These are phyloP conservation scores for Geotrichum cucujoidarum DNA, from an alignment of 1,139 yeast genomes.

Conservation along the genomic window DNA sequence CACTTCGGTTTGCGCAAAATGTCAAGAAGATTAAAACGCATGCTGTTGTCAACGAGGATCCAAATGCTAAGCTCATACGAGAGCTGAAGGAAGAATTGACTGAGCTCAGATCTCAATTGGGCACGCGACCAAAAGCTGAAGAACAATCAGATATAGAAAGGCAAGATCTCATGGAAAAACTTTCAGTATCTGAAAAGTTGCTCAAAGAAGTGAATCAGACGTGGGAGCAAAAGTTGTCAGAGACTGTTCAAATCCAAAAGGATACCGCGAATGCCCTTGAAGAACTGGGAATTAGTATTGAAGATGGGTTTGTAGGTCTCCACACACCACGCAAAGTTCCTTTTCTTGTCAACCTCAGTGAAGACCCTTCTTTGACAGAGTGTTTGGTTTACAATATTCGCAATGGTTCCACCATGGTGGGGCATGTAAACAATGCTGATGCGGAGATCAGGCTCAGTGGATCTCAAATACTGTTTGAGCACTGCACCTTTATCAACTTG, in stretches of 20 bases:
- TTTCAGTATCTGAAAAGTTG: constrained; percentile 28
- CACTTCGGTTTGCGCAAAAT: constrained; percentile 52
- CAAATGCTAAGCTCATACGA: constrained; percentile 30
- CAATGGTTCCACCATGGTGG: constrained; percentile 29
- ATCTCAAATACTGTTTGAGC: constrained; percentile 24
- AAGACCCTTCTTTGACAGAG: constrained; percentile 31
- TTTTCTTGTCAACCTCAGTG: constrained; percentile 32
- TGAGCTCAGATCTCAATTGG: constrained; percentile 22
- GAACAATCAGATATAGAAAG: constrained; percentile 8
- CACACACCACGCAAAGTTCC: constrained; percentile 31
- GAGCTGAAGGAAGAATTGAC: constrained; percentile 31
- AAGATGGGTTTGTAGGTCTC: constrained; percentile 28
- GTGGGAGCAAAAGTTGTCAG: constrained; percentile 31
- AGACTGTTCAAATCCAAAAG: constrained; percentile 27
- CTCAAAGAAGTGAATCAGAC: constrained; percentile 29
- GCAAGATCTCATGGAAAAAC: constrained; percentile 26
- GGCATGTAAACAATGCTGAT: constrained; percentile 22
- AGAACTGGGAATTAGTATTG: constrained; percentile 30
- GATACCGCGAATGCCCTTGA: constrained; percentile 30
- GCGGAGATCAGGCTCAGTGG: constrained; percentile 30
- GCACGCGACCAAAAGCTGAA: constrained; percentile 1
- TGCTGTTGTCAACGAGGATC: constrained; percentile 24
- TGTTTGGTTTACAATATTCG: constrained; percentile 32
- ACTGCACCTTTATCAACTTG: constrained; percentile 27
- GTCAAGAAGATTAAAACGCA: constrained; percentile 25